Conservation (phyloP, 2,329 filamentous ascomycete genomes). For the Stenocarpella maydis region DNA sequence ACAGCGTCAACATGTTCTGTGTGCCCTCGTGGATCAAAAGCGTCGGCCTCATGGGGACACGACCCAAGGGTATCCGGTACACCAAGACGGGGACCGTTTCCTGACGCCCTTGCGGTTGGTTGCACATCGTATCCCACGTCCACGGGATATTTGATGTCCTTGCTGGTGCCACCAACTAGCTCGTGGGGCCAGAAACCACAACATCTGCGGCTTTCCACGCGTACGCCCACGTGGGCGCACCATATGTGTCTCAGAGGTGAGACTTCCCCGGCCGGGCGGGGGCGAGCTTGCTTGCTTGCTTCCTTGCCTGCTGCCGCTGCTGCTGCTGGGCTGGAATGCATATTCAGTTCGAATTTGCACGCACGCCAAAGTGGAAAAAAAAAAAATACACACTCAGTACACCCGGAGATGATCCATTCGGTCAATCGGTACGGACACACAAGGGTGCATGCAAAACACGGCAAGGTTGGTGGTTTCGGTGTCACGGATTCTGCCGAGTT, state of each 20-base stretch:
- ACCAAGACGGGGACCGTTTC: background rate
- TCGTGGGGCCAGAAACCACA: background rate
- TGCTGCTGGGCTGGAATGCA: conserved; percentile 6
- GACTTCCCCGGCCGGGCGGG: background rate
- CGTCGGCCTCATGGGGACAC: background rate
- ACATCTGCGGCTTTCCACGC: conserved; percentile 6
- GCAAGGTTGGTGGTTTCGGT: no score
- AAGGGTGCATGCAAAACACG: no score
- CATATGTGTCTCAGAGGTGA: conserved; percentile 6
- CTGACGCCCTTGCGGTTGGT: background rate
- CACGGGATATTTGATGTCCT: background rate
- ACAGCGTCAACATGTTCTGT: background rate
- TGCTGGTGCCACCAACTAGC: background rate
- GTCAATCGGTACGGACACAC: no score
- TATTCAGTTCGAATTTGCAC: no score
- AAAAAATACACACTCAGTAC: no score
- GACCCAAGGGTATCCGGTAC: background rate
- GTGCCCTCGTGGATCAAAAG: background rate
- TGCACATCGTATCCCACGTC: background rate
- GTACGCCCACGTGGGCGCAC: conserved; percentile 20
- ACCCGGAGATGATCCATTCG: no score
- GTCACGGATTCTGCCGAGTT: background rate
- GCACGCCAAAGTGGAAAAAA: no score
- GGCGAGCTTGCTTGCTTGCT: no score
- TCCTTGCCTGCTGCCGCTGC: no score